Evolutionary conservation across 2,329 filamentous ascomycete species (phyloP).

Genomic region (Neoscytalidium dimidiatum): DNA sequence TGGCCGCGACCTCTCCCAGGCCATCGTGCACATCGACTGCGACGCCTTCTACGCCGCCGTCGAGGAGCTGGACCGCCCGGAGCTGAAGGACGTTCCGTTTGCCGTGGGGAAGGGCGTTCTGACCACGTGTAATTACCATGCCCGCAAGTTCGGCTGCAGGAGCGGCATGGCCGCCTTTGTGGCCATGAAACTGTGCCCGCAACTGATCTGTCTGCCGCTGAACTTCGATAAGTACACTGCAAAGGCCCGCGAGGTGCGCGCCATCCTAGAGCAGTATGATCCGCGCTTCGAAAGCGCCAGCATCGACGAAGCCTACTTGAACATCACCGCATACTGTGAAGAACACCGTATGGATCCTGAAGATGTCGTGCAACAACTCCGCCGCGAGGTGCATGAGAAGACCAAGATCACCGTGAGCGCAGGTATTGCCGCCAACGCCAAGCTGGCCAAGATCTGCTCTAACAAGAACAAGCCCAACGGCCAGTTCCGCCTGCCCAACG

Average conservation of each 20-base stretch:
- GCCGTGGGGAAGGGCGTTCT: constrained; percentile 78
- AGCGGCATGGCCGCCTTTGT: constrained; percentile 97
- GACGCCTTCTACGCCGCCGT: constrained; percentile 98
- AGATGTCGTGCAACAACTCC: constrained; percentile 75
- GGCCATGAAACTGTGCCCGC: constrained; percentile 88
- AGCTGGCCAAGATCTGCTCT: constrained; percentile 91
- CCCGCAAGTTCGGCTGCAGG: constrained; percentile 84
- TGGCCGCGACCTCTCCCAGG: constrained; percentile 77
- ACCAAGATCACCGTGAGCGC: constrained; percentile 88
- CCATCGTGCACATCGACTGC: constrained; percentile 90
- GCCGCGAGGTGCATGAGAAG: constrained; percentile 72
- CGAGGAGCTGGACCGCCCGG: constrained; percentile 73
- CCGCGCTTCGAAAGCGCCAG: constrained; percentile 89
- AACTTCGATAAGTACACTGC: constrained; percentile 90
- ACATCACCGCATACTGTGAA: constrained; percentile 82
- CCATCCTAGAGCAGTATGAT: constrained; percentile 84
- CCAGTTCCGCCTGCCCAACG: constrained; percentile 74
- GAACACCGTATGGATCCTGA: constrained; percentile 69
- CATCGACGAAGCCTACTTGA: constrained; percentile 95
- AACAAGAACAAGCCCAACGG: constrained; percentile 97
- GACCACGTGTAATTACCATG: constrained; percentile 82
- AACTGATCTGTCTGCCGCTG: constrained; percentile 77
- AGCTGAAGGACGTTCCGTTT: constrained; percentile 84
- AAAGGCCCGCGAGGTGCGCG: constrained; percentile 85
- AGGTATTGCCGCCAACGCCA: constrained; percentile 90